phyloP scores from a whole-genome alignment of 225 moss, liverwort and hornwort genomes.

The Neckera pumila region DNA sequence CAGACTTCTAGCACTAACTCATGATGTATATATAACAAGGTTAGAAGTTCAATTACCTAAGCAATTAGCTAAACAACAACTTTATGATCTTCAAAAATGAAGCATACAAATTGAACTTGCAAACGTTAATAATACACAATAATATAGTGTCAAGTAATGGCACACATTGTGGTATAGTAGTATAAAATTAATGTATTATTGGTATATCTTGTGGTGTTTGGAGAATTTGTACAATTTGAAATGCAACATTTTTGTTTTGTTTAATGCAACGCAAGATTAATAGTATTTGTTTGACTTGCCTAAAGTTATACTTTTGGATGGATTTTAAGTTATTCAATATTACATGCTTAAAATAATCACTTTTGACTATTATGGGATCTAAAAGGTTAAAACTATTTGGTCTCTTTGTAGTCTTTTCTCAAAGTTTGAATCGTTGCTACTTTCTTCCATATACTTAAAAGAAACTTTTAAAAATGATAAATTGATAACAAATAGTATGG shows the following conservation, averaged over 20 bases:
- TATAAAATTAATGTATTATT: neutral
- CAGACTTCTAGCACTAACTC: neutral
- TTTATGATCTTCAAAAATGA: neutral
- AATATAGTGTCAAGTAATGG: too few relatives aligned
- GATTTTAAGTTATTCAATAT: neutral
- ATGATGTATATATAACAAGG: too few relatives aligned
- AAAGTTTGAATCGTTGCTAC: neutral
- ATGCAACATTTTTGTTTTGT: neutral
- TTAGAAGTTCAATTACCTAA: neutral
- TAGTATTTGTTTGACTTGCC: neutral
- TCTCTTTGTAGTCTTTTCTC: neutral
- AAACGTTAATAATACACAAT: neutral
- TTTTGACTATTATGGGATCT: neutral
- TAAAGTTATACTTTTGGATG: neutral
- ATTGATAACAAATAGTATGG: neutral
- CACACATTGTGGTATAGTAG: fast-evolving
- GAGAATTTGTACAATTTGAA: neutral
- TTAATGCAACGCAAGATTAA: too few relatives aligned
- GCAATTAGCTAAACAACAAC: too few relatives aligned
- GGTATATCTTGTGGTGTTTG: neutral
- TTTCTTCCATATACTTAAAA: neutral
- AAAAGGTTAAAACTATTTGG: neutral
- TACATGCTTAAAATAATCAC: neutral
- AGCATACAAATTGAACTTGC: neutral
- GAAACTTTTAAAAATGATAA: neutral